Base-by-base conservation (phyloP, 371 early-diverging fungal genomes). In the Apophysomyces variabilis region DNA sequence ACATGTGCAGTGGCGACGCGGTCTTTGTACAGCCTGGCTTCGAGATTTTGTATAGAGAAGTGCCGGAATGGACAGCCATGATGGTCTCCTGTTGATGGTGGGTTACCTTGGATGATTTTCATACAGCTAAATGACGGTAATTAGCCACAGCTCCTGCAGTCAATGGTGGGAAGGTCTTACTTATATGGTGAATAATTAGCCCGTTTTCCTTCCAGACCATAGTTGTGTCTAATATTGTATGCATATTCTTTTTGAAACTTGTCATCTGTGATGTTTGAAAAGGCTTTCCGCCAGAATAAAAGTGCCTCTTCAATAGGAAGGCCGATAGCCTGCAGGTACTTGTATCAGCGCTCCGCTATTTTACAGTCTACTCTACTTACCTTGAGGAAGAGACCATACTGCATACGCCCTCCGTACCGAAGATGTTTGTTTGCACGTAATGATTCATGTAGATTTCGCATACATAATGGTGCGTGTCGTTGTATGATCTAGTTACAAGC, bases 51-150 rank as follows among this genome's bases (percentile, higher is more conserved):
- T 0, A 78, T 57, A 4, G 90, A 82, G 44, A 90, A 91, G 67
- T 96, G 93, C 41, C 91, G 85, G 85, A 96, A 99, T n/a, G 99
- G 99, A 73, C 99, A 99, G 4, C 99, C 99, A 39, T 97, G 97
- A 67, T 89, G 83, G 61, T 97, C 98, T 5, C 91, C 91, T 4
- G 91, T 75, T 1, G 90, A 87, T 3, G 98, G 96, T 43, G 86
- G 86, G 57, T 89, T 88, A 46, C 79, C 69, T 38, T 82, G 86
- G 68, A 98, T 97, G 75, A 99, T 95, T 66, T 93, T 95, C 59
- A 83, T 74, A 79, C 99, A 99, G 56, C 89, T 88, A 61, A 32
- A 46, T 26, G 36, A n/a, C 4, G 11, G 11, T 44, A 1, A 56
- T 65, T 32, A 26, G 14, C 21, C 9, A 26, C 32, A 60, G 26